A percentile compares a stretch with the other conserved stretches of the same genome.
phyloP scores from a whole-genome alignment of 1,284 basidiomycete genomes.

The Apiotrichum montevideense region DNA sequence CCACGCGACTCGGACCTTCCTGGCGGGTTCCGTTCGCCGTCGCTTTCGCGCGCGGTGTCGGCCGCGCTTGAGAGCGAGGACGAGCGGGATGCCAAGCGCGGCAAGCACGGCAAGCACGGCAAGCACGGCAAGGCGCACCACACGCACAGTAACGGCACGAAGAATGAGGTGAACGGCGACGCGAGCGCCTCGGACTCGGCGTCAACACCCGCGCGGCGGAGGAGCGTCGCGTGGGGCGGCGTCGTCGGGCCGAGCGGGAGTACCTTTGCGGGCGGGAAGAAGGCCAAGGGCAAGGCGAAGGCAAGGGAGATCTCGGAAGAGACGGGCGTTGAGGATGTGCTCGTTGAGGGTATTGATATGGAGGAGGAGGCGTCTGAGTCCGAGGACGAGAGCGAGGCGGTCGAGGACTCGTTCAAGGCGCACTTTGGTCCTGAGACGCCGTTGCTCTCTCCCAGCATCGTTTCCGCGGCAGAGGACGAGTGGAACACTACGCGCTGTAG shows the following conservation, averaged over 20 bases:
- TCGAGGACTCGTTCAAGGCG: constrained; percentile 41
- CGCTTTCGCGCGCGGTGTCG: background rate
- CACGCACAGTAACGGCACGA: background rate
- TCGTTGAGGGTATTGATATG: constrained; percentile 9
- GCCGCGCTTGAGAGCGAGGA: background rate
- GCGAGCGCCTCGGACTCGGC: background rate
- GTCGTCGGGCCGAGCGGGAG: constrained; percentile 46
- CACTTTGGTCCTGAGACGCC: constrained; percentile 42
- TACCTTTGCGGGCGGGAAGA: constrained; percentile 22
- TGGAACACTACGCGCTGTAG: constrained; percentile 29
- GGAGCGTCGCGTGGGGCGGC: constrained; percentile 41
- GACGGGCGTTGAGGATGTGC: constrained; percentile 9
- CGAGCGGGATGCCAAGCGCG: constrained; percentile 1
- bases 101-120: background rate
- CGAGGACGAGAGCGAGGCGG: constrained; percentile 22
- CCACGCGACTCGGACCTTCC: constrained; percentile 46
- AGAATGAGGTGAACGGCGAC: no score
- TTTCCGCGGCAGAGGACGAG: constrained; percentile 24
- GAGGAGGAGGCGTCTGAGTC: constrained; percentile 12
- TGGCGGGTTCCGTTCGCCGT: constrained; percentile 44
- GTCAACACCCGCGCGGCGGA: constrained; percentile 23
- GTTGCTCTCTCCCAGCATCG: constrained; percentile 22
- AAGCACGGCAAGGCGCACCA: no score
- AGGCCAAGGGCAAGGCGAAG: constrained; percentile 11
- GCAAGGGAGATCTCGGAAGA: constrained; percentile 13